Conservation (phyloP, 768 basidiomycete species). For the Cystobasidium onofrii region DNA sequence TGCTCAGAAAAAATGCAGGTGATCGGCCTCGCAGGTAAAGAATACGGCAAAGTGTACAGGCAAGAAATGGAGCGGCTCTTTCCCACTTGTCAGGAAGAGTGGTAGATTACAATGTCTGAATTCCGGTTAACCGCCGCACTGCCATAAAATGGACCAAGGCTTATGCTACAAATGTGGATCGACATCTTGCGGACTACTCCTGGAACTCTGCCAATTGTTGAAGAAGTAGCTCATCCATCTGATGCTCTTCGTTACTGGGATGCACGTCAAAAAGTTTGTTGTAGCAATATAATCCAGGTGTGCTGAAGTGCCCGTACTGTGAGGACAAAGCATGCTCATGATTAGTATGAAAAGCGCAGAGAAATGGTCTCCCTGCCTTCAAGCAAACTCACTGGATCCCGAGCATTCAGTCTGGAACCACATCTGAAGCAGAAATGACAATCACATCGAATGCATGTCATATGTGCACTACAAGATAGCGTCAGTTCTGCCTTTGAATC, state of each 20-base stretch:
- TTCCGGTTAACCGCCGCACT: too few species aligned
- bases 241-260: slow-evolving; percentile 16
- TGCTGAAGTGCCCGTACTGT: slow-evolving; percentile 18
- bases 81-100: too few species aligned
- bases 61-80: too few species aligned
- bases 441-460: slow-evolving; percentile 15
- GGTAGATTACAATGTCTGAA: too few species aligned
- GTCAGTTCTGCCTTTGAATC: too few species aligned
- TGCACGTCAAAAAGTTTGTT: slow-evolving; percentile 19
- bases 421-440: slow-evolving; percentile 31
- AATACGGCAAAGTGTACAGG: background rate
- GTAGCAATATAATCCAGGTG: slow-evolving; percentile 14
- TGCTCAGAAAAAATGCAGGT: background rate
- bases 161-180: background rate
- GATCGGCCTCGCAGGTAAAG: background rate
- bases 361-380: too few species aligned
- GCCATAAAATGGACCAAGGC: background rate
- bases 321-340: background rate
- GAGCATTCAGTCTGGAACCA: slow-evolving; percentile 6
- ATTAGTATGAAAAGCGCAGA: background rate
- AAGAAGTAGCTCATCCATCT: slow-evolving; percentile 10
- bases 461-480: slow-evolving; percentile 4
- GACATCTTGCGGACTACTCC: background rate
- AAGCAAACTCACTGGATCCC: slow-evolving; percentile 19
- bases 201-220: slow-evolving; percentile 4